These are phyloP conservation scores for Taxillus chinensis DNA, from an alignment of 164 flowering plant species.

Conservation along the genomic window DNA sequence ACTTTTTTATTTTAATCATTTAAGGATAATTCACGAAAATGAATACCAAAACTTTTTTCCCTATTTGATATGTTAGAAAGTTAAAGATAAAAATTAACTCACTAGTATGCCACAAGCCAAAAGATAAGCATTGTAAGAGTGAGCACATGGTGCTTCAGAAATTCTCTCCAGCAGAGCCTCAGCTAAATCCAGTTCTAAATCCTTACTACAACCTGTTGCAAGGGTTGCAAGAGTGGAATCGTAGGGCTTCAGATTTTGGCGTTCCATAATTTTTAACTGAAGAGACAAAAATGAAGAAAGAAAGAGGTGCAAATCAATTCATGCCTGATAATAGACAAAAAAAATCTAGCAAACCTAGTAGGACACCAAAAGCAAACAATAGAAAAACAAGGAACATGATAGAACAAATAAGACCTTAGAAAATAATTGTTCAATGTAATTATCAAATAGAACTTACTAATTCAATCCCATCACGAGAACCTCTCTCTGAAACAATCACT, in stretches of 20 bases:
- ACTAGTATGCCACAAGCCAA: constrained; percentile 63
- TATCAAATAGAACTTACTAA: constrained; percentile 32
- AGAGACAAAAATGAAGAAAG: constrained; percentile 6
- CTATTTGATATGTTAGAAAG: background rate
- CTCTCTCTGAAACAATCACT: constrained; percentile 38
- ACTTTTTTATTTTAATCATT: no score
- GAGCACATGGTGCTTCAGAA: constrained; percentile 16
- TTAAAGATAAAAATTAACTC: constrained; percentile 11
- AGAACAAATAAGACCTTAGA: no score
- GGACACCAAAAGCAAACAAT: no score
- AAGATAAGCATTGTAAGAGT: constrained; percentile 61
- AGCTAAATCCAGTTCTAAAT: constrained; percentile 61
- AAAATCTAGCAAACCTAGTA: no score
- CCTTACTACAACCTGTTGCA: constrained; percentile 53
- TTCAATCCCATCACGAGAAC: constrained; percentile 38
- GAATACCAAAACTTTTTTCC: background rate
- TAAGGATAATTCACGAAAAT: background rate
- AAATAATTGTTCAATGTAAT: no score
- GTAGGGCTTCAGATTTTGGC: constrained; percentile 47
- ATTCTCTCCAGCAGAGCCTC: constrained; percentile 56
- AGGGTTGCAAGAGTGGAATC: constrained; percentile 57
- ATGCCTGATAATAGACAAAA: background rate
- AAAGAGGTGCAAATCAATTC: background rate
- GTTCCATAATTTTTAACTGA: constrained; percentile 63
- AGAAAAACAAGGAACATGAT: no score